A percentile compares a stretch with the other conserved stretches of the same genome.
Conservation (phyloP, 225 moss, liverwort and hornwort species). For the Polytrichum formosum region DNA sequence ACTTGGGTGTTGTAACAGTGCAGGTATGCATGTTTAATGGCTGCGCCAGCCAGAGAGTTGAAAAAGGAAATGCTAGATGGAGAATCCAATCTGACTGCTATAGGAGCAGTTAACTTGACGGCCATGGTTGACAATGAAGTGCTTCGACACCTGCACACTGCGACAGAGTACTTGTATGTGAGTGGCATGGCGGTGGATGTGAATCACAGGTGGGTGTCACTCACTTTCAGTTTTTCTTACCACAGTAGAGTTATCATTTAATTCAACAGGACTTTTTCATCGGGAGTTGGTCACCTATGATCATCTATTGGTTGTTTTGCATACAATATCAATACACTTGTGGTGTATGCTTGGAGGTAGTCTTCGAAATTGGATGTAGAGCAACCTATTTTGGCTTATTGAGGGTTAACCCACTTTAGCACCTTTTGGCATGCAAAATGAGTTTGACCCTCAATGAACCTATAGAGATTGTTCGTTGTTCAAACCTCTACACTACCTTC, state of each 20-base stretch:
- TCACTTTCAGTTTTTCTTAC: neutral
- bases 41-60: slow-evolving; percentile 51
- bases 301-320: too few relatives aligned
- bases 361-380: too few relatives aligned
- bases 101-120: slow-evolving; percentile 84
- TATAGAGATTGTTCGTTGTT: too few relatives aligned
- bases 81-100: slow-evolving; percentile 23
- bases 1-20: slow-evolving; percentile 35
- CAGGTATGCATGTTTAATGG: slow-evolving; percentile 95
- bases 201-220: slow-evolving; percentile 51
- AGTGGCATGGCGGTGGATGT: slow-evolving; percentile 96
- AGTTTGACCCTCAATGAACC: too few relatives aligned
- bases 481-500: too few relatives aligned
- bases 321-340: too few relatives aligned
- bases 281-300: too few relatives aligned
- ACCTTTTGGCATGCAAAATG: too few relatives aligned
- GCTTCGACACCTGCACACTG: slow-evolving; percentile 67
- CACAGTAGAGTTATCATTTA: neutral
- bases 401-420: too few relatives aligned
- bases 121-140: slow-evolving; percentile 69
- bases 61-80: slow-evolving; percentile 27
- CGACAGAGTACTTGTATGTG: slow-evolving; percentile 83
- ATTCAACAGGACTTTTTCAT: too few relatives aligned
- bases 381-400: too few relatives aligned
- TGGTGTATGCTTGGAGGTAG: too few relatives aligned